phyloP scores from a whole-genome alignment of 2,329 filamentous ascomycete genomes.

The Ploettnerulaceae sp. region DNA sequence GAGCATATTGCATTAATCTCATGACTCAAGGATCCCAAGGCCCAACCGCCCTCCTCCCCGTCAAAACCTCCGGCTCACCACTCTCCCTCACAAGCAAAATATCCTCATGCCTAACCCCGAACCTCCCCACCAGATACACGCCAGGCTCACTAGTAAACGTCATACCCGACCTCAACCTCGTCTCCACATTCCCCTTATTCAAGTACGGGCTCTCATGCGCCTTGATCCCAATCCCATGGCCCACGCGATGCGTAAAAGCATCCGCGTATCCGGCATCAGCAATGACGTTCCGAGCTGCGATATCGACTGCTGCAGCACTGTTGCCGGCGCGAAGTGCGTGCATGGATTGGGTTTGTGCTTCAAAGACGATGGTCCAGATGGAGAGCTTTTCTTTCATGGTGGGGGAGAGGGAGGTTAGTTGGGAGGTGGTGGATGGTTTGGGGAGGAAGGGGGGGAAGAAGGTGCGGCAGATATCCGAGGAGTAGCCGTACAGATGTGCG shows the following conservation, averaged over 20 bases:
- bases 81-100: conserved; percentile 51
- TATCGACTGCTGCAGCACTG: conserved; percentile 55
- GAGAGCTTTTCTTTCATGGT: conserved; percentile 44
- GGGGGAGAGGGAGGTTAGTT: conserved; percentile 16
- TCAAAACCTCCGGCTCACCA: conserved; percentile 51
- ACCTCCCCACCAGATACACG: conserved; percentile 54
- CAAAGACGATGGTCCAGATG: conserved; percentile 57
- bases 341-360: conserved; percentile 54
- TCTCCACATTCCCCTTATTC: conserved; percentile 53
- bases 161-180: conserved; percentile 51
- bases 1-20: too few species aligned
- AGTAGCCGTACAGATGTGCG: conserved; percentile 57
- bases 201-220: conserved; percentile 61
- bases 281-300: conserved; percentile 55
- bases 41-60: conserved; percentile 45
- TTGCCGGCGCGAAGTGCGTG: conserved; percentile 45
- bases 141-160: conserved; percentile 60
- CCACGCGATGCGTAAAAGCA: conserved; percentile 57
- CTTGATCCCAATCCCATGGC: conserved; percentile 63
- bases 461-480: conserved; percentile 58
- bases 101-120: conserved; percentile 60
- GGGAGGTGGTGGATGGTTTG: conserved; percentile 21
- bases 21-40: conserved; percentile 52
- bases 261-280: conserved; percentile 53
- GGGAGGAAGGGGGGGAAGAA: conserved; percentile 45